These are phyloP conservation scores for Leptomonas seymouri DNA, from an alignment of 208 protist genomes.

Conservation along the genomic window DNA sequence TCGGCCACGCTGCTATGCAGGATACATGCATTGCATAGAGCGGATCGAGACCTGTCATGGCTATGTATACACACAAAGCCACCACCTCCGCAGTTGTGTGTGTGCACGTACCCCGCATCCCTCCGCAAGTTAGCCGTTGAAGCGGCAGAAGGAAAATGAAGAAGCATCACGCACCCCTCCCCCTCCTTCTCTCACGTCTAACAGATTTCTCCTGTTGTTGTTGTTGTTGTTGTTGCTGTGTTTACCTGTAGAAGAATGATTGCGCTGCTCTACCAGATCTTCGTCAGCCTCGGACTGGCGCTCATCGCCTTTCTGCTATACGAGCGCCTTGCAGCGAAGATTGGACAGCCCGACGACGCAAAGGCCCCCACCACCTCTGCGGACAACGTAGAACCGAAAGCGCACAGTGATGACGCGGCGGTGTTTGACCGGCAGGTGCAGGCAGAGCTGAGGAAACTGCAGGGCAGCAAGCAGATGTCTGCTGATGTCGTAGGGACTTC, in stretches of 20 bases:
- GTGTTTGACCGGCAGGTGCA: conserved; percentile 8
- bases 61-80: too few relatives aligned
- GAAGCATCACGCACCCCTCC: too few relatives aligned
- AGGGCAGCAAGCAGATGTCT: neutral
- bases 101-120: too few relatives aligned
- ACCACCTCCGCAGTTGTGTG: too few relatives aligned
- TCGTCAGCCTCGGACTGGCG: conserved; percentile 19
- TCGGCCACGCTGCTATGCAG: too few relatives aligned
- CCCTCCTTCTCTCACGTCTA: too few relatives aligned
- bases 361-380: neutral
- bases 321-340: conserved; percentile 17
- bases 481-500: neutral
- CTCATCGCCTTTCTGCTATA: conserved; percentile 17
- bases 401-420: neutral
- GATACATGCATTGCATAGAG: too few relatives aligned
- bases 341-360: neutral
- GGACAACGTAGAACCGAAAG: neutral
- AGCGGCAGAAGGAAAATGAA: too few relatives aligned
- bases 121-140: too few relatives aligned
- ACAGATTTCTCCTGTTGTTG: too few relatives aligned
- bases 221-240: conserved; percentile 6
- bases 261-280: conserved; percentile 22
- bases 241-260: conserved; percentile 9
- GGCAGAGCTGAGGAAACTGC: conserved; percentile 15
- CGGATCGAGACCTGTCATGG: too few relatives aligned